These are phyloP conservation scores for Elongisporangium prolatum DNA, from an alignment of 352 stramenopile species.

Conservation along the genomic window DNA sequence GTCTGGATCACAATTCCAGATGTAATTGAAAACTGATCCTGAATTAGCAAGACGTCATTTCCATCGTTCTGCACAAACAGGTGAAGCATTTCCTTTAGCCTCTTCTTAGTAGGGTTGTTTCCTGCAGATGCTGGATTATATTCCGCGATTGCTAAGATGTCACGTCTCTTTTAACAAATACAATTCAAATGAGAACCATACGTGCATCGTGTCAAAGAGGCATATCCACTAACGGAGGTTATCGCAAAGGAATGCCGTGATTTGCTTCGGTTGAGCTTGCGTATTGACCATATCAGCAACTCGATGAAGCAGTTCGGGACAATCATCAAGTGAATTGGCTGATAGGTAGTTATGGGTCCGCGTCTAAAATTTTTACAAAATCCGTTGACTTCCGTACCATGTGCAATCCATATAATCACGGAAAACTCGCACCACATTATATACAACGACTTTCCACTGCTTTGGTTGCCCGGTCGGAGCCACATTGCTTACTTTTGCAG, in stretches of 20 bases:
- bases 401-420: background rate
- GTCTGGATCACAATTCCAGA: conserved; percentile 11
- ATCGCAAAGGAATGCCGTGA: conserved; percentile 10
- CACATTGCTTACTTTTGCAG: too few relatives aligned
- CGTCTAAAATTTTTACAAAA: background rate
- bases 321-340: background rate
- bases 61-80: conserved; percentile 10
- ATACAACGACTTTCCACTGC: background rate
- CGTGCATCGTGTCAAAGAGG: background rate
- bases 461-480: too few relatives aligned
- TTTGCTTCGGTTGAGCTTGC: background rate
- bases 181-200: conserved; percentile 2
- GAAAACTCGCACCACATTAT: background rate
- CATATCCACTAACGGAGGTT: conserved; percentile 3
- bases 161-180: conserved; percentile 2
- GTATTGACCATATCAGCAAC: conserved; percentile 3
- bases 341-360: conserved; percentile 5
- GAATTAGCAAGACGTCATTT: conserved; percentile 9
- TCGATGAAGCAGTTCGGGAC: background rate
- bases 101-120: conserved; percentile 5
- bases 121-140: conserved; percentile 9
- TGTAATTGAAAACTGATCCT: conserved; percentile 16
- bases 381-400: too few relatives aligned
- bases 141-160: conserved; percentile 10
- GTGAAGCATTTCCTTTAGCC: conserved; percentile 12